Conservation (phyloP, 1,284 basidiomycete species). For the Exsudoporus floridanus region DNA sequence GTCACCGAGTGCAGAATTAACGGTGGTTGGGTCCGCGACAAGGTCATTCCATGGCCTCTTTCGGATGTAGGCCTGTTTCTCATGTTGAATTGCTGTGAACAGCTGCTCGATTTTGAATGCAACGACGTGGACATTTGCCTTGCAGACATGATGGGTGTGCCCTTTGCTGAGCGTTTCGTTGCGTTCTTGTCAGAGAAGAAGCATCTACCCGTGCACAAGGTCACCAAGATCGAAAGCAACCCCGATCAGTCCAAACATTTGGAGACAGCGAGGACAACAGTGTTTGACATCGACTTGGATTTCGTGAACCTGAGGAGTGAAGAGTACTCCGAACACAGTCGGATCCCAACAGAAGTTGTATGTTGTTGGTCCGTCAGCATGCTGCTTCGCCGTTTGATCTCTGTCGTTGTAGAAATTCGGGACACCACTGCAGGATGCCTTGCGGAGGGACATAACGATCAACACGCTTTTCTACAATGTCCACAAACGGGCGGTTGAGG, state of each 20-base stretch:
- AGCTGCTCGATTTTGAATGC: constrained; percentile 84
- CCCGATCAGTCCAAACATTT: constrained; percentile 98
- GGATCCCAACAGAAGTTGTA: constrained; percentile 88
- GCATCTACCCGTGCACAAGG: constrained; percentile 50
- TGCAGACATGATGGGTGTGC: constrained; percentile 84
- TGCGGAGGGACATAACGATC: constrained; percentile 92
- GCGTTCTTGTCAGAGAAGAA: constrained; percentile 60
- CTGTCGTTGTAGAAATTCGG: constrained; percentile 72
- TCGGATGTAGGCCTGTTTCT: constrained; percentile 8
- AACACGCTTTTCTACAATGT: constrained; percentile 98
- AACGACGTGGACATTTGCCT: constrained; percentile 96
- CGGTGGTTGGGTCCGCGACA: constrained; percentile 97
- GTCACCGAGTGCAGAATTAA: constrained; percentile 81
- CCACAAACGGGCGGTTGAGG: constrained; percentile 86
- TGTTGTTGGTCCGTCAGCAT: constrained; percentile 31
- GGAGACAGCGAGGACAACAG: constrained; percentile 89
- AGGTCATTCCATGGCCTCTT: constrained; percentile 55
- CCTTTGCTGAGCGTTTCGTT: constrained; percentile 84
- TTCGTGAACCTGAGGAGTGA: constrained; percentile 95
- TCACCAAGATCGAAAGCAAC: constrained; percentile 87
- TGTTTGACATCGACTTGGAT: constrained; percentile 87
- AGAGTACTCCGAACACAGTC: constrained; percentile 83
- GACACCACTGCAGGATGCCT: constrained; percentile 89
- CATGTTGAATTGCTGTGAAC: constrained; percentile 18
- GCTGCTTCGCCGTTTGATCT: constrained; percentile 1